A percentile compares a stretch with the other conserved stretches of the same genome.
phyloP scores from a whole-genome alignment of 2,329 filamentous ascomycete genomes.

The Pseudogymnoascus sp. region DNA sequence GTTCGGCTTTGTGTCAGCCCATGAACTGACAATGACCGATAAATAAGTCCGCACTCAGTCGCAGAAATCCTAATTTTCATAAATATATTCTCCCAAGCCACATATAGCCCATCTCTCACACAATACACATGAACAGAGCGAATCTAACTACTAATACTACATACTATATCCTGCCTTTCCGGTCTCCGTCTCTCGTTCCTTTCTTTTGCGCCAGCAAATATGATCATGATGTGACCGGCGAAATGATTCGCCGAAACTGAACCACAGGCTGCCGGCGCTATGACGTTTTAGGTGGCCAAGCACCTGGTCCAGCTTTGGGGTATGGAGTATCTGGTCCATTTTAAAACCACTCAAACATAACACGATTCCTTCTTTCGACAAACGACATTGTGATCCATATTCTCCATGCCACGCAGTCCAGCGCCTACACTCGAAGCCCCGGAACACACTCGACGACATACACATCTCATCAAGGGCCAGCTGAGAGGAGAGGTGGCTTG shows the following conservation, averaged over 20 bases:
- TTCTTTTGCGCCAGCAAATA: neutral
- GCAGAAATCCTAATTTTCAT: neutral
- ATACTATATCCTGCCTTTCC: neutral
- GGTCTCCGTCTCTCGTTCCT: neutral
- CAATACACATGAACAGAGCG: neutral
- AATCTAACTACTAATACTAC: neutral
- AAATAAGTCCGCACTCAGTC: neutral
- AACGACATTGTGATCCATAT: conserved; percentile 1
- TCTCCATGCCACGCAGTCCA: neutral
- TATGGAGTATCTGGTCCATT: neutral
- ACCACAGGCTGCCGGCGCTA: neutral
- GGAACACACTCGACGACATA: neutral
- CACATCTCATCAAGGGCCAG: neutral
- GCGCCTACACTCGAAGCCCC: neutral
- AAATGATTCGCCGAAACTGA: neutral
- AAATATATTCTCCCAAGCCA: neutral
- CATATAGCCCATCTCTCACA: neutral
- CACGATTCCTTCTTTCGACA: neutral
- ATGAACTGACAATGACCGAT: neutral
- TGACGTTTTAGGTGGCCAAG: conserved; percentile 2
- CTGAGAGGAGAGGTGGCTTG: conserved; percentile 6
- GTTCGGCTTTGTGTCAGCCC: neutral
- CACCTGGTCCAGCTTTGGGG: neutral
- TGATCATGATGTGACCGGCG: neutral
- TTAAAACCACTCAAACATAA: conserved; percentile 1